Conservation (phyloP, 2,329 filamentous ascomycete genomes). For the Phyllosticta citribraziliensis region DNA sequence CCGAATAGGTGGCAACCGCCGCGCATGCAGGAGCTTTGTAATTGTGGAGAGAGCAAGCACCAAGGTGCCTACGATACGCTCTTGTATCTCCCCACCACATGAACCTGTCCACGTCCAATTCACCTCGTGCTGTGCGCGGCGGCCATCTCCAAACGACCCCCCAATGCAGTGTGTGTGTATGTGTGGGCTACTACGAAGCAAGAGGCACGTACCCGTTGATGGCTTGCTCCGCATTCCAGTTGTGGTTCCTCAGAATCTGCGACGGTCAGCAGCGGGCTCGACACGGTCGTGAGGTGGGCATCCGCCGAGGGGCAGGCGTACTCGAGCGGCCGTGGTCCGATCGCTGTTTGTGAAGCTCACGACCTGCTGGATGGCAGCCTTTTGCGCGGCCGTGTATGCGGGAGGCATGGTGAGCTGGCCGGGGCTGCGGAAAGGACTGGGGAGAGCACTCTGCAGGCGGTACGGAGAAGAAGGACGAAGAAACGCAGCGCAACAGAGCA, state of each 20-base stretch:
- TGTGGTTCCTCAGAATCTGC: conserved; percentile 34
- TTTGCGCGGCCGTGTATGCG: conserved; percentile 37
- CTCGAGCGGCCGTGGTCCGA: conserved; percentile 31
- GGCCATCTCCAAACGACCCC: neutral
- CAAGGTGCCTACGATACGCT: neutral
- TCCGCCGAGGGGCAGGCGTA: conserved; percentile 14
- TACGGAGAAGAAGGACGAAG: conserved; percentile 1
- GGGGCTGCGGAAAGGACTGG: neutral
- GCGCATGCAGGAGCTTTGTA: neutral
- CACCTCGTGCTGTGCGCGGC: neutral
- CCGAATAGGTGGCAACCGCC: neutral
- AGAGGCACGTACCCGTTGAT: conserved; percentile 37
- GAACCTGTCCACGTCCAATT: neutral
- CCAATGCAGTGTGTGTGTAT: neutral
- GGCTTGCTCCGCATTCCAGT: conserved; percentile 36
- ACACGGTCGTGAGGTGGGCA: neutral
- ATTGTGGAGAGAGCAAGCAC: neutral
- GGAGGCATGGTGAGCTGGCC: conserved; percentile 31
- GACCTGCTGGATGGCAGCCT: conserved; percentile 36
- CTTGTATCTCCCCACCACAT: neutral
- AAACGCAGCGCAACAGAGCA: conserved; percentile 1
- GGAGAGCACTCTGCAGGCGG: neutral
- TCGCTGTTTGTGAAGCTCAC: conserved; percentile 35
- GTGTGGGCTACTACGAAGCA: neutral
- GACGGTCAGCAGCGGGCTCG: conserved; percentile 2